Evolutionary conservation across 805 yeast genomes (phyloP), one percentile per base, ranked within the genome.

Genomic region (Diddensiella santjacobensis): DNA sequence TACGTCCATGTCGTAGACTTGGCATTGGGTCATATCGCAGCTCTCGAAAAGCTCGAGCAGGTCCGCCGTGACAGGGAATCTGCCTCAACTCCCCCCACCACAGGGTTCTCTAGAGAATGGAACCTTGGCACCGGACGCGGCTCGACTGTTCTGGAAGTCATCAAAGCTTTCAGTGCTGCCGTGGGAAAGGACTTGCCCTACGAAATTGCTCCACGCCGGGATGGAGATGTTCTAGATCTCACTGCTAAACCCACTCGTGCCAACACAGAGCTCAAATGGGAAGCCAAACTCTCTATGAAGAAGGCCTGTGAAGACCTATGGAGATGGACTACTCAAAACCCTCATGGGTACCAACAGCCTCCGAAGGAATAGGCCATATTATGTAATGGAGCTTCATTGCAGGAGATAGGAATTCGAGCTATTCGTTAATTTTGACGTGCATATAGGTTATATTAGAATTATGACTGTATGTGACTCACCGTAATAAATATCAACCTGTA

Each of bases 51-150:
- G 61, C 71, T 86, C 44, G 65, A 70, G 29, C 45, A 50, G 1
- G 57, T 60, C 31, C 40, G 49, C 40, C 26, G 39, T 37, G 58
- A 54, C 42, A 31, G 50, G 8, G 49, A 49, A 29, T 33, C 56
- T 22, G 56, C 55, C n/a, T 18, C 49, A n/a, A 55, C 51, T 22
- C 35, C 44, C 20, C 52, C 49, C 15, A 53, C 57, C 5, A 54
- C 62, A 15, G 87, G 86, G 4, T 68, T 79, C 45, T 80, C 75
- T 59, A 74, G 89, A 46, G 91, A 80, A 62, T 86, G 93, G 93
- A 86, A 86, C 62, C 74, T 86, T 49, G 95, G 95, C 38, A 80
- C 90, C 11, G 95, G 95, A 24, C 76, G 69, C 22, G 95, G 95
- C n/a, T 71, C 82, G 8, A 83, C 91, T 1, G 95, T 86, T 3